Evolutionary conservation across 2,329 filamentous ascomycete species (phyloP), one percentile per base, ranked within the genome.

Genomic region (Colletotrichum sp.): DNA sequence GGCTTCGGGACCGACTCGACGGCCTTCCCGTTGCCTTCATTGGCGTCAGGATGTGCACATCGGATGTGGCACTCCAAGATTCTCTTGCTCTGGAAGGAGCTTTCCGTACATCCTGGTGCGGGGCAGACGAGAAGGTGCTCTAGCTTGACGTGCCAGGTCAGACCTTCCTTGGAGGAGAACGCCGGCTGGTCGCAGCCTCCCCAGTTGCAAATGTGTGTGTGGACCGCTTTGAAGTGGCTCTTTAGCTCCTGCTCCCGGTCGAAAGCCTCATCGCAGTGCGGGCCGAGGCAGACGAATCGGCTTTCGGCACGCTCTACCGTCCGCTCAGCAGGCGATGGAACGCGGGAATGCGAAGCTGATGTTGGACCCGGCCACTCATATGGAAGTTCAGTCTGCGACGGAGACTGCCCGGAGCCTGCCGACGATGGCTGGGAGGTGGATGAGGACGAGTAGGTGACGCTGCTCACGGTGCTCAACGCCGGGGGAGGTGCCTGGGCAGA

Each of bases 51-150:
- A 69, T 88, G 86, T 15, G 81, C 84, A 55, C 83, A 83, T 30
- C 81, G 77, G 15, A 88, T 77, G 71, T 88, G 87, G 5, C 82
- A 82, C 28, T 82, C 80, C 2, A 88, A 79, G 6, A 84, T 74
- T n/a, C 83, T 83, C 8, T 78, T 79, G 52, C 70, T 84, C n/a
- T 79, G 78, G 49, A 87, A 86, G 1, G 79, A 77, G n/a, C 79
- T 79, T 66, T 87, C 85, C 39, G 81, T 79, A 71, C 87, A 88
- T 1, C 83, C 85, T 1, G 81, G 78, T 2, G 83, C 81, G 0
- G 87, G 87, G 34, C 87, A 88, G 30, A 85, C 79, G 32, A 88
- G 81, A 13, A 88, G 81, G 74, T 88, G 87, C 63, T 88, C 84
- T 24, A 81, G 80, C 71, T 88, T 87, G 52, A 88, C 85, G 73